These are phyloP conservation scores for Metahyphopichia silvanorum DNA, from an alignment of 805 yeast genomes.

Conservation along the genomic window DNA sequence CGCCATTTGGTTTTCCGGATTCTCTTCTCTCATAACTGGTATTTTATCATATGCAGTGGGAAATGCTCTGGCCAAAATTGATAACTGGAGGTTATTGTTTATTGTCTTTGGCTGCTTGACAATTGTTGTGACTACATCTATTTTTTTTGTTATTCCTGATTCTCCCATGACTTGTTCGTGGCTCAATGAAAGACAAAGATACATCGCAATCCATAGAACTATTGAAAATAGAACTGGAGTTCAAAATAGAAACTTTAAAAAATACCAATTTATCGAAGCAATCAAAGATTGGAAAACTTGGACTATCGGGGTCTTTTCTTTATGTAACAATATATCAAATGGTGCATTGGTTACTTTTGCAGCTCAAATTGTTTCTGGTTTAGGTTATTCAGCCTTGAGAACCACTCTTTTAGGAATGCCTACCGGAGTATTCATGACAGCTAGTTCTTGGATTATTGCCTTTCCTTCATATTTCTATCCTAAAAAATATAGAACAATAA, in stretches of 20 bases:
- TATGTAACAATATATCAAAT: constrained; percentile 21
- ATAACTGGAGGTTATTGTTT: too few relatives aligned
- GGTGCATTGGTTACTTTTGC: constrained; percentile 19
- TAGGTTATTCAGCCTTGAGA: too few relatives aligned
- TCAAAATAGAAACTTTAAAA: constrained; percentile 23
- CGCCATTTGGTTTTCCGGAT: constrained; percentile 3
- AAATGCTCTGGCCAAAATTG: too few relatives aligned
- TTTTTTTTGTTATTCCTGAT: constrained; percentile 17
- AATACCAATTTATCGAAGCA: constrained; percentile 19
- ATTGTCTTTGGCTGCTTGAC: neutral
- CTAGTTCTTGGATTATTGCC: neutral
- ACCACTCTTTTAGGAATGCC: too few relatives aligned
- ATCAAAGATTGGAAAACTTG: constrained; percentile 17
- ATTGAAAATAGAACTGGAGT: constrained; percentile 34
- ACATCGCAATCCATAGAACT: constrained; percentile 23
- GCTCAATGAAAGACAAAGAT: constrained; percentile 33
- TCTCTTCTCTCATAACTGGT: too few relatives aligned
- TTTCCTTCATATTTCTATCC: neutral
- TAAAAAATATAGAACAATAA: neutral
- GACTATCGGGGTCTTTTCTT: constrained; percentile 10
- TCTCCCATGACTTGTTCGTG: constrained; percentile 32
- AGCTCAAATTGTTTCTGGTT: too few relatives aligned
- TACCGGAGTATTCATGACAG: neutral
- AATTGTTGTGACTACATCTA: neutral
- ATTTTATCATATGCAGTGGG: too few relatives aligned